These are phyloP conservation scores for Teratosphaeria gauchensis DNA, from an alignment of 2,329 filamentous ascomycete genomes.

Conservation along the genomic window DNA sequence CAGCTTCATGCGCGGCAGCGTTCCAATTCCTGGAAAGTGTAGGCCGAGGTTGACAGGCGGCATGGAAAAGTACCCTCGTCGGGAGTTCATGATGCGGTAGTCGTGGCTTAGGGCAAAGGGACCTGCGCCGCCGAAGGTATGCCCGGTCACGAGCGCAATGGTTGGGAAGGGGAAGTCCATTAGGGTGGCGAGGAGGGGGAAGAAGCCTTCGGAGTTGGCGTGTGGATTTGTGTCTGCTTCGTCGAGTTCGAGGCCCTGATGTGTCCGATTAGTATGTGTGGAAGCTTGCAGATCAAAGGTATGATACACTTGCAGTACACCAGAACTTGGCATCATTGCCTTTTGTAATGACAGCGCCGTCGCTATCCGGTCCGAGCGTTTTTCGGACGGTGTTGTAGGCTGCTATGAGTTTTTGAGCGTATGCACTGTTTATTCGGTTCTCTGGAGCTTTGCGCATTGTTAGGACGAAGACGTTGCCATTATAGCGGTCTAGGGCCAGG, in stretches of 20 bases:
- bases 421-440: slow-evolving; percentile 42
- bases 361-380: slow-evolving; percentile 37
- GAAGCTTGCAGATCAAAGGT: neutral
- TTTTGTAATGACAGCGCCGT: slow-evolving; percentile 45
- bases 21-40: slow-evolving; percentile 47
- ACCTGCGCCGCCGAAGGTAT: slow-evolving; percentile 41
- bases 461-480: slow-evolving; percentile 41
- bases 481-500: slow-evolving; percentile 36
- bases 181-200: slow-evolving; percentile 27
- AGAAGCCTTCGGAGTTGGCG: slow-evolving; percentile 29
- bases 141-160: slow-evolving; percentile 38
- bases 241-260: slow-evolving; percentile 26
- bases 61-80: slow-evolving; percentile 40
- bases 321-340: slow-evolving; percentile 43
- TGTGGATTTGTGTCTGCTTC: slow-evolving; percentile 26
- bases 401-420: slow-evolving; percentile 44
- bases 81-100: slow-evolving; percentile 40
- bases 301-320: slow-evolving; percentile 31
- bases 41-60: slow-evolving; percentile 47
- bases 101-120: slow-evolving; percentile 40
- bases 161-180: slow-evolving; percentile 34
- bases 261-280: neutral
- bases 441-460: slow-evolving; percentile 47
- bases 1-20: slow-evolving; percentile 43
- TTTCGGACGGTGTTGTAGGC: slow-evolving; percentile 40